Evolutionary conservation across 805 yeast species (phyloP), one percentile per base, ranked within the genome.

Genomic region (Cephaloascus fragrans): DNA sequence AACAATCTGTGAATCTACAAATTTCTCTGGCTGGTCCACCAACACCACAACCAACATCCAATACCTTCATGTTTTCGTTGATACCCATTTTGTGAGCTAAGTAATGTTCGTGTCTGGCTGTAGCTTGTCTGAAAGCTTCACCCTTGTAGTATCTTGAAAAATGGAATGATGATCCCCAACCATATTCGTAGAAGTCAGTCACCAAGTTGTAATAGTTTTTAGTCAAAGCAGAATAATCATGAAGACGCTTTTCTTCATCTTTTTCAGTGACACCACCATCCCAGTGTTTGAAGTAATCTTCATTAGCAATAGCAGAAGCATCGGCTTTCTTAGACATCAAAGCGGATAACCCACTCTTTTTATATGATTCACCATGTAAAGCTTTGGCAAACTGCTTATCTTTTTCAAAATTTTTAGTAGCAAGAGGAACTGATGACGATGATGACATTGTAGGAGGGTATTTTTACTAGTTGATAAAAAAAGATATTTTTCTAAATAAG

Each of bases 21-120:
- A 90, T 90, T 69, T 93, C 96, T 63, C 97, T 83, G 18, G 96
- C 97, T 53, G 98, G 98, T 34, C 98, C 98, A 58, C 98, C 98
- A 52, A 90, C 96, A 73, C 98, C 98, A 70, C 98, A 93, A 36
- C 98, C 98, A 41, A 90, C 98, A 59, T 90, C 98, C 50, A 90
- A 73, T 15, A 90, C 98, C 55, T 80, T 79, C 86, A 83, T 84
- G 50, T 78, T 75, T 50, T 80, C 83, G 50, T 70, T 62, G 52
- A 90, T 70, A 45, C 83, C 83, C 75, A 89, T 88, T 68, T 84
- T 81, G 61, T 72, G 67, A 33, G 98, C 98, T 50, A 90, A 69
- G 64, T 75, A 93, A 66, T 93, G 97, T 69, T 90, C 98, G 62
- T 90, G 98, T 70, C 95, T 81, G 31, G 97, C 97, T 48, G 86